These are phyloP conservation scores for Aspergillus tamarii DNA, from an alignment of 2,329 filamentous ascomycete genomes.

Conservation along the genomic window DNA sequence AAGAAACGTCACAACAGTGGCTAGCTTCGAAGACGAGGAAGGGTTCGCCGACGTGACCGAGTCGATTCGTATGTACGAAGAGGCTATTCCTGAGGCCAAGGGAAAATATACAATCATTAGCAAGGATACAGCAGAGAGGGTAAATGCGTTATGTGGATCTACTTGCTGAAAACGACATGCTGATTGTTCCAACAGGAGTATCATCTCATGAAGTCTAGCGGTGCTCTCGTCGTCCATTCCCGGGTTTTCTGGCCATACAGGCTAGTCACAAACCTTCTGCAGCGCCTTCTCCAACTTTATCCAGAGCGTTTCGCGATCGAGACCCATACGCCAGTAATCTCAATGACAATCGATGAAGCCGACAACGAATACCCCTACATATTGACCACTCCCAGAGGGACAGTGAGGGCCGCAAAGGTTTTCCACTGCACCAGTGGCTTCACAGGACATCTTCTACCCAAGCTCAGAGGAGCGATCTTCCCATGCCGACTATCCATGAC, in stretches of 20 bases:
- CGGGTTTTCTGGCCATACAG: constrained; percentile 30
- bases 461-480: constrained; percentile 35
- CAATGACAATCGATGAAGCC: background rate
- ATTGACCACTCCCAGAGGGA: constrained; percentile 50
- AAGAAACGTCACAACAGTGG: background rate
- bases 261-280: constrained; percentile 24
- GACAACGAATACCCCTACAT: constrained; percentile 32
- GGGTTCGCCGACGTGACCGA: background rate
- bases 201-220: background rate
- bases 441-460: constrained; percentile 53
- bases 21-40: background rate
- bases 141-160: background rate
- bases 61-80: background rate
- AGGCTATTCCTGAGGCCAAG: background rate
- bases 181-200: background rate
- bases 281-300: constrained; percentile 17
- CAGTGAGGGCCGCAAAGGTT: constrained; percentile 51
- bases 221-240: background rate
- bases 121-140: background rate
- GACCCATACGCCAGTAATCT: constrained; percentile 24
- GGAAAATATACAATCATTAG: background rate
- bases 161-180: background rate
- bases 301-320: constrained; percentile 21
- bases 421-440: constrained; percentile 61
- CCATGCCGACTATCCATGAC: constrained; percentile 42